Evolutionary conservation across 208 protist genomes (phyloP).

Genomic region (Borovskyia barvae): DNA sequence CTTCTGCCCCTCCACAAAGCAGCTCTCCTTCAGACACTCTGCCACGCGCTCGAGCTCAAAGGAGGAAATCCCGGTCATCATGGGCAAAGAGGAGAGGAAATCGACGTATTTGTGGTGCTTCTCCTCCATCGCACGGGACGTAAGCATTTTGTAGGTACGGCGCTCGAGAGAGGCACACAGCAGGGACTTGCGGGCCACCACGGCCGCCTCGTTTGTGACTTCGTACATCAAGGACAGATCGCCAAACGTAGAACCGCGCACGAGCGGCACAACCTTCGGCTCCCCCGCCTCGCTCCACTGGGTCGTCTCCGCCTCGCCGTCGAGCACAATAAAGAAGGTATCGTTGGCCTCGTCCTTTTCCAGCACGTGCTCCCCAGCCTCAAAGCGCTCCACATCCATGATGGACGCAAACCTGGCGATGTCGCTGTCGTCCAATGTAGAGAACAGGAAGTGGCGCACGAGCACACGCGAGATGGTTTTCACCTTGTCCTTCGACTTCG

Average conservation of each 20-base stretch:
- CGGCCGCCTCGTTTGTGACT: slow-evolving; percentile 23
- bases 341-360: slow-evolving; percentile 36
- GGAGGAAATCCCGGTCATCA: slow-evolving; percentile 32
- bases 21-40: slow-evolving; percentile 54
- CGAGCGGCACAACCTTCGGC: slow-evolving; percentile 17
- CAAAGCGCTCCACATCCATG: slow-evolving; percentile 51
- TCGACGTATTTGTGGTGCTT: slow-evolving; percentile 49
- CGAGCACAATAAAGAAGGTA: slow-evolving; percentile 67
- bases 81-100: slow-evolving; percentile 45
- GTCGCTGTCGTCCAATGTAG: slow-evolving; percentile 62
- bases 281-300: slow-evolving; percentile 16
- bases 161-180: slow-evolving; percentile 65
- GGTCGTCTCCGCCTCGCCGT: slow-evolving; percentile 45
- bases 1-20: slow-evolving; percentile 45
- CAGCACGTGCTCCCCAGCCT: slow-evolving; percentile 29
- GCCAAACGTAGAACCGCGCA: slow-evolving; percentile 42
- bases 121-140: slow-evolving; percentile 49
- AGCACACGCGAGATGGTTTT: slow-evolving; percentile 54
- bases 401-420: slow-evolving; percentile 51
- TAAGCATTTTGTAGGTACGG: slow-evolving; percentile 70
- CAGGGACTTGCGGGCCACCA: slow-evolving; percentile 29
- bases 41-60: slow-evolving; percentile 44
- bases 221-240: slow-evolving; percentile 69
- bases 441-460: slow-evolving; percentile 73
- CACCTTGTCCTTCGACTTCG: slow-evolving; percentile 59